phyloP scores from a whole-genome alignment of 345 rosid species.

The Bretschneidera sinensis region DNA sequence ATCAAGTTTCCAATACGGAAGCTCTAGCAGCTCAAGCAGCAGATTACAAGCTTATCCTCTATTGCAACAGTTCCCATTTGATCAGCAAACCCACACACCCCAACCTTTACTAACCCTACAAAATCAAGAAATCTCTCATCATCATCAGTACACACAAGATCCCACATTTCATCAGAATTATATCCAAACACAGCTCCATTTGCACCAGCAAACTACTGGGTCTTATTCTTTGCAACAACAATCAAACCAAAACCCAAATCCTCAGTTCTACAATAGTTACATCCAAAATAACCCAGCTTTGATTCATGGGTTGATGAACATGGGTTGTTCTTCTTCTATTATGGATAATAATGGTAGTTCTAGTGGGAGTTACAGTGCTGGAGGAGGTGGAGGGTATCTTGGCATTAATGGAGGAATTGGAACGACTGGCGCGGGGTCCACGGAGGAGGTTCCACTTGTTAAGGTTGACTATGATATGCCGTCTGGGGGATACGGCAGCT shows the following conservation, averaged over 20 bases:
- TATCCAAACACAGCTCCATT: conserved; percentile 75
- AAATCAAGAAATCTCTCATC: conserved; percentile 58
- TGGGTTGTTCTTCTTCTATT: conserved; percentile 28
- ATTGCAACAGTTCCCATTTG: conserved; percentile 53
- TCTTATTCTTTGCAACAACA: conserved; percentile 30
- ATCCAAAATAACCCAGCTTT: conserved; percentile 62
- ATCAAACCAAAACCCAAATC: conserved; percentile 35
- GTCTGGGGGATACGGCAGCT: conserved; percentile 51
- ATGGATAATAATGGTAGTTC: conserved; percentile 36
- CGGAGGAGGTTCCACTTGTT: conserved; percentile 54
- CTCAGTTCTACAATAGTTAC: conserved; percentile 64
- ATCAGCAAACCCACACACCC: conserved; percentile 34
- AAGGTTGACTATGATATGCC: conserved; percentile 94
- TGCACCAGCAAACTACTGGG: conserved; percentile 54
- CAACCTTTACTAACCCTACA: conserved; percentile 68
- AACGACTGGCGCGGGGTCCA: conserved; percentile 35
- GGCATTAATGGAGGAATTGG: conserved; percentile 50
- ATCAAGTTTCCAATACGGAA: conserved; percentile 61
- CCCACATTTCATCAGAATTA: conserved; percentile 54
- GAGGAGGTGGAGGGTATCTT: conserved; percentile 53
- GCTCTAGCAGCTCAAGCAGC: conserved; percentile 42
- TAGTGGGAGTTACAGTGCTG: conserved; percentile 40
- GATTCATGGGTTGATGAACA: conserved; percentile 62
- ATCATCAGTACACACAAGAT: conserved; percentile 49
- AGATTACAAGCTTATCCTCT: conserved; percentile 60